Evolutionary conservation across 2,329 filamentous ascomycete species (phyloP), one percentile per base, ranked within the genome.

Genomic region (Hawksworthiomyces lignivorus): DNA sequence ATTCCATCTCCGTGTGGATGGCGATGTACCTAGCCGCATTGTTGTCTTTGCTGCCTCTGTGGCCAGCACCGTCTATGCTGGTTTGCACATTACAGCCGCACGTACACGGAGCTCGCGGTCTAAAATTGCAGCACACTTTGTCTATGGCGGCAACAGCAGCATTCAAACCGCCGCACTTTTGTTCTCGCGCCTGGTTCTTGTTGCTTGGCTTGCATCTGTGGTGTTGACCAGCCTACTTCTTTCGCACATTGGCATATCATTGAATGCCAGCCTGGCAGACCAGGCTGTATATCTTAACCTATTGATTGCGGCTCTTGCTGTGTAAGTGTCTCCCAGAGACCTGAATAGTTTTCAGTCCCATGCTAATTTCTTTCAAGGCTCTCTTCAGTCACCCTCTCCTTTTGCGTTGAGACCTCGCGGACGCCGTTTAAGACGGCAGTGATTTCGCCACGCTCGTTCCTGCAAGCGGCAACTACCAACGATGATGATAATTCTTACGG

Each of bases 281-380:
- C 61, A 42, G 47, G 48, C 55, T 21, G 54, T 57, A 5, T 56
- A 57, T 39, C 40, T 62, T 12, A 49, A 60, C 36, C 35, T 61
- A 22, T 29, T 57, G n/a, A 33, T 59, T n/a, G 58, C 57, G 24
- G 46, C 50, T 10, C 49, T 54, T 32, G 56, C 56, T 7, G 45
- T 62, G 59, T 62, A 54, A 50, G 52, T 52, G n/a, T n/a, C n/a
- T n/a, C n/a, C n/a, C n/a, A n/a, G n/a, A n/a, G n/a, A n/a, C n/a
- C n/a, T n/a, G n/a, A n/a, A n/a, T n/a, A n/a, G n/a, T n/a, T n/a
- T n/a, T n/a, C n/a, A n/a, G n/a, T n/a, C n/a, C n/a, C n/a, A n/a
- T n/a, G n/a, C n/a, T n/a, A n/a, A n/a, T n/a, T n/a, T n/a, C n/a
- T n/a, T n/a, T n/a, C n/a, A n/a, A n/a, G n/a, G n/a, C n/a, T n/a